These are phyloP conservation scores for Spinellus fusiger DNA, from an alignment of 192 early-diverging fungal genomes.

Conservation along the genomic window DNA sequence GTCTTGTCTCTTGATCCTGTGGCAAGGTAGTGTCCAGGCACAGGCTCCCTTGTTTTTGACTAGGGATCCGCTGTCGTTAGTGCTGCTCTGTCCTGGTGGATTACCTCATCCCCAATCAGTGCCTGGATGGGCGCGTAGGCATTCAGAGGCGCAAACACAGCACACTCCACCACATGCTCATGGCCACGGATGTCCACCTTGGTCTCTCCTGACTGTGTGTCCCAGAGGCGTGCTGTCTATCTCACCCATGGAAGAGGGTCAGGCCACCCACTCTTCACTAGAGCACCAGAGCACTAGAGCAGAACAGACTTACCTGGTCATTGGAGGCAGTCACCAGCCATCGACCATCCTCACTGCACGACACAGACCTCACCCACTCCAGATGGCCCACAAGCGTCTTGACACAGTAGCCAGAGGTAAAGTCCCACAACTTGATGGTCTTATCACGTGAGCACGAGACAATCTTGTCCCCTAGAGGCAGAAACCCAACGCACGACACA, in stretches of 20 bases:
- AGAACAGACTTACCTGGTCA: conserved; percentile 61
- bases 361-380: conserved; percentile 83
- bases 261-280: too few species aligned
- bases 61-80: background rate
- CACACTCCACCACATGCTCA: conserved; percentile 93
- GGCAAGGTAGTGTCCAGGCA: conserved; percentile 64
- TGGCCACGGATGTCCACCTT: conserved; percentile 82
- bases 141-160: conserved; percentile 71
- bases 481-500: conserved; percentile 72
- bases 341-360: conserved; percentile 64
- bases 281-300: too few species aligned
- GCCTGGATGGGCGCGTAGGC: conserved; percentile 64
- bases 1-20: conserved; percentile 91
- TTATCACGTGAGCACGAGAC: conserved; percentile 89
- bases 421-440: conserved; percentile 89
- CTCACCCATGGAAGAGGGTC: background rate
- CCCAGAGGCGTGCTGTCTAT: conserved; percentile 82
- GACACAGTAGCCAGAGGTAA: conserved; percentile 74
- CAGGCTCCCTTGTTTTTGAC: conserved; percentile 39
- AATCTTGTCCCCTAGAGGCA: conserved; percentile 74
- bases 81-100: background rate
- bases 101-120: conserved; percentile 59
- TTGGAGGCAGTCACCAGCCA: conserved; percentile 73
- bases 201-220: conserved; percentile 63
- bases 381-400: conserved; percentile 75